phyloP scores from a whole-genome alignment of 257 asterid species.

The Osmanthus fragrans region DNA sequence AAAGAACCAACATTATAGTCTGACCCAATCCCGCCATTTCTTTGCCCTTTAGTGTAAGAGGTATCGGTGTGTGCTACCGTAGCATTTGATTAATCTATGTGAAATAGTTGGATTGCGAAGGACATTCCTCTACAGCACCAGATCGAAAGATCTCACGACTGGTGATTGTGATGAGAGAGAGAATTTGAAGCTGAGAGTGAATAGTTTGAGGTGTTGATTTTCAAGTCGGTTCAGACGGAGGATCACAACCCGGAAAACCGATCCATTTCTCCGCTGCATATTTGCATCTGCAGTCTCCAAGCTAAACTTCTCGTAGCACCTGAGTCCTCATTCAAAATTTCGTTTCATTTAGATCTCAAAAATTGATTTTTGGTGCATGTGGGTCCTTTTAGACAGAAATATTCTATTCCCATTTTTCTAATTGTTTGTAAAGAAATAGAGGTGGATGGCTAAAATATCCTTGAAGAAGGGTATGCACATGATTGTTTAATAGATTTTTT shows the following conservation, averaged over 20 bases:
- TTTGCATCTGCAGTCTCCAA: not conserved
- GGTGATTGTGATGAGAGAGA: not conserved
- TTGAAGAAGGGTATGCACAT: not conserved
- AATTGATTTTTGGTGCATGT: not conserved
- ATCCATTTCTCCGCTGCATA: not conserved
- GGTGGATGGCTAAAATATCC: not conserved
- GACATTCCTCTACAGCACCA: not conserved
- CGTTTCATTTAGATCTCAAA: too few relatives aligned
- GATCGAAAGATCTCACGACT: not conserved
- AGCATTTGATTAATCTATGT: not conserved
- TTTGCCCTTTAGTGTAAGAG: not conserved
- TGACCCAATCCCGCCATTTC: conserved; percentile 57
- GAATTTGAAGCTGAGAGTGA: not conserved
- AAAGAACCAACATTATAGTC: conserved; percentile 50
- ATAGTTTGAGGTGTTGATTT: not conserved
- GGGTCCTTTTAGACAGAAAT: not conserved
- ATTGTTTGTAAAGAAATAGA: too few relatives aligned
- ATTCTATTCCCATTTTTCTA: not conserved
- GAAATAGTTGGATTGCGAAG: not conserved
- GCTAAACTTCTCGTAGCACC: not conserved
- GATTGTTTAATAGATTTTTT: not conserved
- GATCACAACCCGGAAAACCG: not conserved
- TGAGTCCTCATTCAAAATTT: not conserved
- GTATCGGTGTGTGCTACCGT: not conserved
- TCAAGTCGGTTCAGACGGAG: not conserved